Evolutionary conservation across 495 filamentous ascomycete genomes (phyloP), one percentile per base, ranked within the genome.

Genomic region (Penicillium tannophilum): DNA sequence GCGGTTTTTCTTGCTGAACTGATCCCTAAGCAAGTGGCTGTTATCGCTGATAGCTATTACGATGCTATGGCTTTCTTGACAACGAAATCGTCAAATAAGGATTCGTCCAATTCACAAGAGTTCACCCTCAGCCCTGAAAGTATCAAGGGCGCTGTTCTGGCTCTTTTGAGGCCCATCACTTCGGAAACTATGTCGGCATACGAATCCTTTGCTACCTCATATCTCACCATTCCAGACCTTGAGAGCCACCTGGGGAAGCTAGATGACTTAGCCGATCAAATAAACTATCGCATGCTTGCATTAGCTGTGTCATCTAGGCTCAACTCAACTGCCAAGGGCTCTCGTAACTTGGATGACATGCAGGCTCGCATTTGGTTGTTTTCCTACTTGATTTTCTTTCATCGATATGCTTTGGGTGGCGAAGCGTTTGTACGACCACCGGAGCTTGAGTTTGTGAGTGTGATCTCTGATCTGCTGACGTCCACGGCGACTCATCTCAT

Each of bases 301-400:
- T 74, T 71, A 47, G 76, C 82, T 1, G 55, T 87, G 36, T 72
- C 72, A 16, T 42, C 74, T 45, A 56, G 69, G n/a, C 59, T 71
- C 17, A 43, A 50, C 51, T 72, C 74, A 50, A 65, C 67, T 11
- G 64, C 73, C 39, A 66, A 67, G 23, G 60, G 26, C 23, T 58
- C 56, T 23, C 47, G 58, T 19, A 63, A 48, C 43, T 47, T 61
- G 8, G 64, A 72, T 3, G 74, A 79, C 33, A 66, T 64, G 10
- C 65, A 75, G 52, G 63, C 64, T 47, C 79, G 81, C 16, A 74
- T 92, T 20, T 95, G 92, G 88, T 78, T 98, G 20, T 73, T 97
- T 49, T 82, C 88, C 20, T 89, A 96, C 66, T 85, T 92, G 58
- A 88, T 97, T 50, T 90, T 82, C 63, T 84, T 96, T 46, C 84